Evolutionary conservation across 768 basidiomycete genomes (phyloP).

Genomic region (Lactarius quietus): DNA sequence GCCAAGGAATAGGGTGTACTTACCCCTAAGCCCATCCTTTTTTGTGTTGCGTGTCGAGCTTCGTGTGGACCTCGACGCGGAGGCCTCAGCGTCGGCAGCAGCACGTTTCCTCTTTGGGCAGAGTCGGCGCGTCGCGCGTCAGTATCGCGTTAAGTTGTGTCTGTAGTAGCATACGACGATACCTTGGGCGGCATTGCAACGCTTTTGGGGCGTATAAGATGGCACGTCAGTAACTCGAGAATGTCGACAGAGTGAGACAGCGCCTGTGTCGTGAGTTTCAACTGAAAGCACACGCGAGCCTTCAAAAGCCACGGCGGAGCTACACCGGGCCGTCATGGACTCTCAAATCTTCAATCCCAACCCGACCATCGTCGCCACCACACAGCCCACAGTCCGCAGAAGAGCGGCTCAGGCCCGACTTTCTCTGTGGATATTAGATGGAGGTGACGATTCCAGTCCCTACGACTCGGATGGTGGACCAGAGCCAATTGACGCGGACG

Average conservation of each 20-base stretch:
- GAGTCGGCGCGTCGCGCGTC: slow-evolving; percentile 6
- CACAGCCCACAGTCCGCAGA: slow-evolving; percentile 46
- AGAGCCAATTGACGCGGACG: slow-evolving; percentile 84
- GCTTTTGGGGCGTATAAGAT: slow-evolving; percentile 6
- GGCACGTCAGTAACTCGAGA: slow-evolving; percentile 17
- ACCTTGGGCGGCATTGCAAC: slow-evolving; percentile 26
- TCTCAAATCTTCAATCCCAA: slow-evolving; percentile 81
- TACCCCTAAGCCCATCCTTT: slow-evolving; percentile 30
- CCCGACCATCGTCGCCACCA: slow-evolving; percentile 68
- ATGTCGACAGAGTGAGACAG: slow-evolving; percentile 18
- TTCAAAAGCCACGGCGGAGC: neutral
- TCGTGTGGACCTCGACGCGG: slow-evolving; percentile 45
- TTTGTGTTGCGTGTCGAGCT: slow-evolving; percentile 40
- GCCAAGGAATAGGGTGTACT: slow-evolving; percentile 12
- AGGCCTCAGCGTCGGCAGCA: slow-evolving; percentile 34
- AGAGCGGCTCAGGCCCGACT: slow-evolving; percentile 37
- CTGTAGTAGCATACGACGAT: neutral
- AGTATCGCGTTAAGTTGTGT: slow-evolving; percentile 2
- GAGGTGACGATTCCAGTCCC: slow-evolving; percentile 27
- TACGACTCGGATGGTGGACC: slow-evolving; percentile 39
- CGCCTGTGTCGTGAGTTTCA: slow-evolving; percentile 2
- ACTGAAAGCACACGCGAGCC: neutral
- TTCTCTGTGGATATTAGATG: slow-evolving; percentile 57
- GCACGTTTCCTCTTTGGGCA: slow-evolving; percentile 55
- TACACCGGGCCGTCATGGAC: slow-evolving; percentile 37